phyloP scores from a whole-genome alignment of 768 basidiomycete genomes.

The Mycena haematopus region DNA sequence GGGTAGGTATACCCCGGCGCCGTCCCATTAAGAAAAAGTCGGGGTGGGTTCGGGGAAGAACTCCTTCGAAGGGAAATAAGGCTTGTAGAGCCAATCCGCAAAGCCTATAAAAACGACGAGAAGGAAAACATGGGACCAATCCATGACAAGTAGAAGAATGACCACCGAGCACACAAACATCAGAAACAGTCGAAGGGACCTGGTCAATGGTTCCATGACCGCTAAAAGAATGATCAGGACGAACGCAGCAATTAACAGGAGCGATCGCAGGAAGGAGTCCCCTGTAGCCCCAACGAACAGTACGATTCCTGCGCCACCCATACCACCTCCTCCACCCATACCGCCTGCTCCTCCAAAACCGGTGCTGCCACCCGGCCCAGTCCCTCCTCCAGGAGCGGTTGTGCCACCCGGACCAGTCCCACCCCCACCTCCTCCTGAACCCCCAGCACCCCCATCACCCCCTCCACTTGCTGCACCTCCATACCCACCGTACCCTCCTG shows the following conservation, averaged over 20 bases:
- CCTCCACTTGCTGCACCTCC: slow-evolving; percentile 4
- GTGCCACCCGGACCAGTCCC: slow-evolving; percentile 2
- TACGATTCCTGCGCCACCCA: background rate
- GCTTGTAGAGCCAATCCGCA: background rate
- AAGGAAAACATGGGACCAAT: slow-evolving; percentile 1
- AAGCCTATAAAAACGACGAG: background rate
- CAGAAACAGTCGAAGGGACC: no score
- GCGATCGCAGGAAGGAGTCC: background rate
- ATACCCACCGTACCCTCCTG: background rate
- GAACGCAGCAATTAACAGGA: background rate
- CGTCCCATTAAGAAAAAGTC: no score
- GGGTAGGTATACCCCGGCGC: no score
- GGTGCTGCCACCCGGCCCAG: no score
- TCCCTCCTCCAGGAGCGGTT: background rate
- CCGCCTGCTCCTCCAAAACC: no score
- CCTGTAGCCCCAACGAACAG: no score
- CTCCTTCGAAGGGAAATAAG: background rate
- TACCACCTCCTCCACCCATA: background rate
- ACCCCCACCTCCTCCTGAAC: background rate
- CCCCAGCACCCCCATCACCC: slow-evolving; percentile 1
- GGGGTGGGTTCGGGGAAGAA: no score
- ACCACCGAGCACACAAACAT: slow-evolving; percentile 1
- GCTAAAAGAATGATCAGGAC: slow-evolving; percentile 1
- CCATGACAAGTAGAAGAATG: slow-evolving; percentile 1
- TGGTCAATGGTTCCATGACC: no score